Base-by-base conservation (phyloP, 75 land plant species). In the Cunninghamia lanceolata region DNA sequence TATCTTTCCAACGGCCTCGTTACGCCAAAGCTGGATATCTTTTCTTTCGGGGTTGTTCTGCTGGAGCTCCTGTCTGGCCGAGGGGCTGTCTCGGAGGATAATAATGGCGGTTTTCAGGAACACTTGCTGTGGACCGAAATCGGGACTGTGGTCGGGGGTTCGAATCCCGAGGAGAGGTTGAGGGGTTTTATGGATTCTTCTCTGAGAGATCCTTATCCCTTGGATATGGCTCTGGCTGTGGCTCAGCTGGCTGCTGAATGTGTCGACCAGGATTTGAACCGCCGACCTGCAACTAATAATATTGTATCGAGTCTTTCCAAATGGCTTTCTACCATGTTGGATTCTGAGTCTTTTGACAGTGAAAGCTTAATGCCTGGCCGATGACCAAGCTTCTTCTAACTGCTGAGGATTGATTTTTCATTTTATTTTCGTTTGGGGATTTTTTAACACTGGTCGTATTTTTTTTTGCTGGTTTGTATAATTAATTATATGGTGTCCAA, bases 11-110 rank as follows among this genome's bases (percentile, higher is more conserved):
- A 86, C 17, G 96, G 98, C 15, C 66, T 93, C 80, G 88, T 95
- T 54, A 93, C 94, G 1, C 63, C 93, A 7, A 92, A 95, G 88
- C 81, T 91, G 1, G 98, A 96, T 66, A 92, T 92, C 0, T 96
- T 87, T 82, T 94, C 96, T 8, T 96, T 91, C 73, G 98, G 98
- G 4, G 92, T 96, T 19, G 88, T 96, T 15, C 28, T 96, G 19
- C 53, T 95, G 74, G 96, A 96, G 86, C 84, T 96, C 14, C 4
- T 96, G 0, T 87, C 93, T 0, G 95, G 95, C 36, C 88, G 83
- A 82, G 94, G 91, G 66, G 92, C 94, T 19, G 86, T 89, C 4
- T 56, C 70, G 10, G 52, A 59, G n/a, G 74, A 39, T 32, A 2
- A 17, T 46, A 56, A 63, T 28, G 83, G 17, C 35, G 84, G n/a